Evolutionary conservation across 495 filamentous ascomycete species (phyloP), one percentile per base, ranked within the genome.

Genomic region (Penicillium subrubescens): DNA sequence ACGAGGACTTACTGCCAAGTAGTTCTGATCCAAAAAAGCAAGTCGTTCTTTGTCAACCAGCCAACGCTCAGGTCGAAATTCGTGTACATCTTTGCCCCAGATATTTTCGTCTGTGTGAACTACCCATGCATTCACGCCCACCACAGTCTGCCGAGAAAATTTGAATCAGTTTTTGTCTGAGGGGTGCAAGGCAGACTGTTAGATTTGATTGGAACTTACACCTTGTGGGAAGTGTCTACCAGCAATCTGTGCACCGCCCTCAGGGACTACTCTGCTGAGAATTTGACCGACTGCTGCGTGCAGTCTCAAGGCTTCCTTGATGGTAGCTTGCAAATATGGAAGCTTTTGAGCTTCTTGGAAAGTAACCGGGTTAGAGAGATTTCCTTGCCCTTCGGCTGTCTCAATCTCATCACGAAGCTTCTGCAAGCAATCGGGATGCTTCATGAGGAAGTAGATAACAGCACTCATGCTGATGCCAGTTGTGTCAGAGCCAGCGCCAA

Each of bases 111-210:
- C 79, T 6, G 82, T 74, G 63, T 90, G 88, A 17, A 89, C 73
- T 27, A 89, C 84, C 86, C 86, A 90, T 14, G 88, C 82, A 59
- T 52, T 78, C 76, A 68, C 82, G 17, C 87, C 87, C 0, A 90
- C 86, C 37, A 86, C 83, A 3, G 86, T 87, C 10, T 50, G 21
- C n/a, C 17, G n/a, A 12, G 5, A 50, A 25, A 3, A 25, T 5
- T 50, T 3, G 21, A 50, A 14, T 50, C 5, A 50, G 44, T 5
- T 12, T 11, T 11, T 50, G 21, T 12, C 10, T 27, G 19, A 12
- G 25, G 8, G 14, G 8, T 3, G 11, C 2, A 14, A 25, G 23
- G 19, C 8, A 12, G 5, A 27, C 14, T 23, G 8, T 25, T 0
- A 21, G 21, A 27, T 8, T 4, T 19, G n/a, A 5, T 44, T 6